Evolutionary conservation across 2,329 filamentous ascomycete genomes (phyloP).

Genomic region (Aspergillus vadensis): DNA sequence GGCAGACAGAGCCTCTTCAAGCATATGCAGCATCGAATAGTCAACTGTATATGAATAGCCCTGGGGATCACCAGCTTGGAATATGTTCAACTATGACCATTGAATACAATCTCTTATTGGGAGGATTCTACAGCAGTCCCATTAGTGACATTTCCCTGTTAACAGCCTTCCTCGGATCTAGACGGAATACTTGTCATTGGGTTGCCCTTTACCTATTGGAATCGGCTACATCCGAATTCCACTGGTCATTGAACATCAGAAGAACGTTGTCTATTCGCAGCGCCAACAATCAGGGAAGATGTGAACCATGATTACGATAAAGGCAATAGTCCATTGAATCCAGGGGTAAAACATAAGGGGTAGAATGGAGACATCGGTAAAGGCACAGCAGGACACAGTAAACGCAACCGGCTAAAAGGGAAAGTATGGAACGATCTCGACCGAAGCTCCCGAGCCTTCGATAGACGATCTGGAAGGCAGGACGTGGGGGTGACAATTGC

Average conservation of each 20-base stretch:
- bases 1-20: not conserved
- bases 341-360: not conserved
- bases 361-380: not conserved
- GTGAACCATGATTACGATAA: not conserved
- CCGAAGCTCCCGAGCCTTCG: not conserved
- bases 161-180: not conserved
- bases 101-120: not conserved
- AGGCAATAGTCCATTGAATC: not conserved
- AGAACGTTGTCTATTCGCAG: not conserved
- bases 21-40: not conserved
- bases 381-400: not conserved
- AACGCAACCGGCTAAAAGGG: not conserved
- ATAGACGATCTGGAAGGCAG: not conserved
- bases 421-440: not conserved
- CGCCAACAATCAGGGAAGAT: not conserved
- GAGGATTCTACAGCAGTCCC: too few relatives aligned
- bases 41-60: not conserved
- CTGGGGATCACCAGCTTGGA: not conserved
- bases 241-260: not conserved
- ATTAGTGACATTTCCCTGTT: too few relatives aligned
- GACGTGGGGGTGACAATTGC: not conserved
- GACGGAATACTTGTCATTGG: not conserved
- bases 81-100: not conserved
- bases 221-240: not conserved
- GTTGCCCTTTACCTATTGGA: not conserved